A percentile compares a stretch with the other conserved stretches of the same genome.
Conservation (phyloP, 495 filamentous ascomycete species). For the Lophium mytilinum region DNA sequence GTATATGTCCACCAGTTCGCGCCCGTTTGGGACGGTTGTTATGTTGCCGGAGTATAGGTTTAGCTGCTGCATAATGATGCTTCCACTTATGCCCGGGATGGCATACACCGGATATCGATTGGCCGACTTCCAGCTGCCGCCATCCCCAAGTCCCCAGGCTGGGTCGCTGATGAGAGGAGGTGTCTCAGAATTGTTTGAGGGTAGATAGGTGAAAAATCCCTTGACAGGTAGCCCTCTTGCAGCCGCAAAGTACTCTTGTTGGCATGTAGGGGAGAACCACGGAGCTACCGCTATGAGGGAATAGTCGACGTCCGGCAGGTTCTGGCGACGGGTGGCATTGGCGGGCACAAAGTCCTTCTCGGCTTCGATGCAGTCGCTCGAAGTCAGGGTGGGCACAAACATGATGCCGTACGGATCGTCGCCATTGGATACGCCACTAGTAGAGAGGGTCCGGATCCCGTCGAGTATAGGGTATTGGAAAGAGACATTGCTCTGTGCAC, state of each 20-base stretch:
- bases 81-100: conserved; percentile 58
- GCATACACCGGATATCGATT: conserved; percentile 78
- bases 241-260: conserved; percentile 56
- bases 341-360: conserved; percentile 52
- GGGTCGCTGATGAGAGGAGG: conserved; percentile 53
- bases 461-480: conserved; percentile 53
- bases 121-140: conserved; percentile 51
- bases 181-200: conserved; percentile 45
- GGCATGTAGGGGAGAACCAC: conserved; percentile 70
- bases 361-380: conserved; percentile 52
- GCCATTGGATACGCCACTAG: conserved; percentile 44
- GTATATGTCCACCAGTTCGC: conserved; percentile 42
- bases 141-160: conserved; percentile 60
- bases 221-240: conserved; percentile 48
- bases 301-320: conserved; percentile 50
- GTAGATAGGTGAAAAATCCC: conserved; percentile 70
- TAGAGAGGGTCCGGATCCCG: conserved; percentile 64
- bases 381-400: conserved; percentile 64
- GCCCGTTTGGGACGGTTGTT: conserved; percentile 48
- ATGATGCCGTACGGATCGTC: conserved; percentile 63
- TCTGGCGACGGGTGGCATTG: conserved; percentile 63
- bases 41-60: conserved; percentile 67
- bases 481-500: conserved; percentile 48
- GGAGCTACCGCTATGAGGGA: conserved; percentile 75
- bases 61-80: conserved; percentile 60